A percentile compares a stretch with the other conserved stretches of the same genome.
Conservation (phyloP, 2,329 filamentous ascomycete species). For the Diaporthe citriasiana region DNA sequence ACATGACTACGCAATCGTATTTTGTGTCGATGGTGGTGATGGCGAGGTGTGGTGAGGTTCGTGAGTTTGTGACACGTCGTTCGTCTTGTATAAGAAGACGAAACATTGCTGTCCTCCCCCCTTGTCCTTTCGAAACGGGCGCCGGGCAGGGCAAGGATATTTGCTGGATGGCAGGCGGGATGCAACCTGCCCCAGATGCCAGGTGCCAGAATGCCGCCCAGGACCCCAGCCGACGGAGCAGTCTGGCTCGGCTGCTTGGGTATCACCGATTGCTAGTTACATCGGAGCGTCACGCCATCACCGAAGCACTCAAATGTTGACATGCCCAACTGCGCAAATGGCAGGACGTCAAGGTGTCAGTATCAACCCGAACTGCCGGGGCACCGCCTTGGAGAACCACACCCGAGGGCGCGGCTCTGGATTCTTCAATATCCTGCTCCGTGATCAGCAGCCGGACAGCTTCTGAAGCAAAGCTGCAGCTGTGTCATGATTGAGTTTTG, state of each 20-base stretch:
- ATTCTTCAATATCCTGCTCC: not conserved
- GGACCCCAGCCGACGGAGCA: conserved; percentile 15
- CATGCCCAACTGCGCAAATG: not conserved
- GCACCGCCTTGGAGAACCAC: not conserved
- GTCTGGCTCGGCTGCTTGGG: not conserved
- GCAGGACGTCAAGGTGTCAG: not conserved
- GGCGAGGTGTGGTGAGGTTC: conserved; percentile 24
- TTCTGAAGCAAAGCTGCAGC: conserved; percentile 21
- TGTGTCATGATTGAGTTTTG: conserved; percentile 33
- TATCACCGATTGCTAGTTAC: conserved; percentile 27
- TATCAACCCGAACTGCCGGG: not conserved
- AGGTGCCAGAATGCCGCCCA: conserved; percentile 9
- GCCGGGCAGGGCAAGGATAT: conserved; percentile 20
- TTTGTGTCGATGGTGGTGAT: not conserved
- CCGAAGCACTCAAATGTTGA: conserved; percentile 15
- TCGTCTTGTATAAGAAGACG: conserved; percentile 25
- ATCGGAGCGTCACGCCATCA: conserved; percentile 17
- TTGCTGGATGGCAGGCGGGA: conserved; percentile 32
- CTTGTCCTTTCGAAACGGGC: conserved; percentile 25
- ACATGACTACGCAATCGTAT: conserved; percentile 7
- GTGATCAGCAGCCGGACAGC: conserved; percentile 11
- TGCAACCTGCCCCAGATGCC: conserved; percentile 27
- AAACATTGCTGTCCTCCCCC: conserved; percentile 6
- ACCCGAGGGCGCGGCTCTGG: conserved; percentile 3
- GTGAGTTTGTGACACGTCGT: conserved; percentile 33